Evolutionary conservation across 805 yeast genomes (phyloP).

Genomic region (Starmera amethionina): DNA sequence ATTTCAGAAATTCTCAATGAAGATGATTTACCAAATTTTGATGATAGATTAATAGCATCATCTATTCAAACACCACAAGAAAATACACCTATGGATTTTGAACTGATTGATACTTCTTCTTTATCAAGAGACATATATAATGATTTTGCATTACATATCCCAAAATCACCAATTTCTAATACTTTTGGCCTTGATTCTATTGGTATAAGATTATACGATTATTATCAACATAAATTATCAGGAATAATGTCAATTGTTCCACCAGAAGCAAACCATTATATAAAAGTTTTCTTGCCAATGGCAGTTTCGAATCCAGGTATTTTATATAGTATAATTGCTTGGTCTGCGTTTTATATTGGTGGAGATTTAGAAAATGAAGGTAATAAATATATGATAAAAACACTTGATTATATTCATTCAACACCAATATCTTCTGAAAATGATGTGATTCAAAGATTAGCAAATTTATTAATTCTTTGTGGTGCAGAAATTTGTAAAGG

Average conservation of each 20-base stretch:
- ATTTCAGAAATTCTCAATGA: slow-evolving; percentile 2
- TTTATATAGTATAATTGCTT: slow-evolving; percentile 43
- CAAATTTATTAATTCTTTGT: slow-evolving; percentile 56
- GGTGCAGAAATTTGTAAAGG: slow-evolving; percentile 83
- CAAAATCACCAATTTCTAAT: slow-evolving; percentile 12
- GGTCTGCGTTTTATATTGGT: slow-evolving; percentile 37
- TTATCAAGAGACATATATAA: slow-evolving; percentile 4
- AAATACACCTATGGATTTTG: background rate
- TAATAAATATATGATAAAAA: slow-evolving; percentile 33
- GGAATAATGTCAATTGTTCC: slow-evolving; percentile 39
- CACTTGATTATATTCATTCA: slow-evolving; percentile 31
- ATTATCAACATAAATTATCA: slow-evolving; percentile 39
- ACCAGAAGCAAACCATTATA: slow-evolving; percentile 38
- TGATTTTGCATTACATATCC: slow-evolving; percentile 8
- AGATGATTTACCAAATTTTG: background rate
- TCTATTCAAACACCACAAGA: background rate
- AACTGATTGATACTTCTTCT: background rate
- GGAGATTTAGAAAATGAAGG: slow-evolving; percentile 34
- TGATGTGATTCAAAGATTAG: slow-evolving; percentile 34
- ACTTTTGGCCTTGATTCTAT: slow-evolving; percentile 27
- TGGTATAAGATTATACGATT: slow-evolving; percentile 35
- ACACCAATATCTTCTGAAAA: slow-evolving; percentile 19
- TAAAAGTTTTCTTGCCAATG: slow-evolving; percentile 40
- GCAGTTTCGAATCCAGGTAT: slow-evolving; percentile 41
- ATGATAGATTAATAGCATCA: background rate